Evolutionary conservation across 345 rosid genomes (phyloP).

Genomic region (Heritiera littoralis): DNA sequence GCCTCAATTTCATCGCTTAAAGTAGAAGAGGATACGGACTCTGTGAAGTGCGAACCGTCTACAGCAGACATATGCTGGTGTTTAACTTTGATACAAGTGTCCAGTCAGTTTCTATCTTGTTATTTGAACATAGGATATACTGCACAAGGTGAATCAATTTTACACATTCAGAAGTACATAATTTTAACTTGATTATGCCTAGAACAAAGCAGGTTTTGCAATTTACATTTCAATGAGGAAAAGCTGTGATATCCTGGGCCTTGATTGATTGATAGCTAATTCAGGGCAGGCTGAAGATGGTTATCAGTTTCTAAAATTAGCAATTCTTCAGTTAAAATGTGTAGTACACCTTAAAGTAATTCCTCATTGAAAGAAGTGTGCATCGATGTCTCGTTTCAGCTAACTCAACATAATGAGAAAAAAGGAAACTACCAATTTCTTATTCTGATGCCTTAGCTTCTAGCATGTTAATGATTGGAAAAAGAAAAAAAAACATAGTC

Average conservation of each 20-base stretch:
- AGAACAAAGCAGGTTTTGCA: not conserved
- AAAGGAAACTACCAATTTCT: conserved; percentile 5
- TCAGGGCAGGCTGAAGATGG: no score
- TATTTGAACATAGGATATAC: conserved; percentile 27
- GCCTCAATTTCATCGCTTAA: no score
- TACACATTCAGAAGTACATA: not conserved
- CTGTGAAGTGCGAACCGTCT: no score
- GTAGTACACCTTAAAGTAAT: not conserved
- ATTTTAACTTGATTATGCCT: not conserved
- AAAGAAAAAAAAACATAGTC: no score
- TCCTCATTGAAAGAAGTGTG: not conserved
- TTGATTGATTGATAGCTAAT: no score
- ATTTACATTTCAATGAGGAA: not conserved
- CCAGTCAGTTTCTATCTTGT: conserved; percentile 4
- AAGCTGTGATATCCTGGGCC: no score
- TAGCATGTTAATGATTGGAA: not conserved
- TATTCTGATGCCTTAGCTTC: not conserved
- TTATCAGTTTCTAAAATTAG: not conserved
- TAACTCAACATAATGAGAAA: not conserved
- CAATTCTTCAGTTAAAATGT: not conserved
- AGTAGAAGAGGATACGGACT: no score
- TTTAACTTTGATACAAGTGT: not conserved
- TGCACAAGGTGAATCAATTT: conserved; percentile 26
- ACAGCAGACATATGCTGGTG: not conserved
- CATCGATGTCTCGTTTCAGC: not conserved